A percentile compares a stretch with the other conserved stretches of the same genome.
phyloP scores from a whole-genome alignment of 2,329 filamentous ascomycete genomes.

The Epichloe elymi region DNA sequence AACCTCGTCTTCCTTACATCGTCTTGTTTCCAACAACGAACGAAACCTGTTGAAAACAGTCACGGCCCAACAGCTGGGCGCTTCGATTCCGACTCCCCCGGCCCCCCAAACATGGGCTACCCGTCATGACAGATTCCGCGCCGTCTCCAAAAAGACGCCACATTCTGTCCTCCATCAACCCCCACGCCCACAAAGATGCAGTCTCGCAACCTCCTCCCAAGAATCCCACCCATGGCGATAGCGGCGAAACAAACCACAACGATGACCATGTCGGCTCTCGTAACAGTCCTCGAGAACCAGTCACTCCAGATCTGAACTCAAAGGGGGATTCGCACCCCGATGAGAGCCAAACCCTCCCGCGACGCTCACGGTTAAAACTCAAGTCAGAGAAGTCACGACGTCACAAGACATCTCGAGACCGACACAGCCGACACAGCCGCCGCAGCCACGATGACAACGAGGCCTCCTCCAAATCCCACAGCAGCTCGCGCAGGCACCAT shows the following conservation, averaged over 20 bases:
- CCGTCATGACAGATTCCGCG: conserved; percentile 19
- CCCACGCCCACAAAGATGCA: conserved; percentile 9
- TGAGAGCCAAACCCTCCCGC: neutral
- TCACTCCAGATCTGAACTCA: neutral
- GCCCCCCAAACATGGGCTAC: conserved; percentile 9
- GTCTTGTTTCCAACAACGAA: too few relatives aligned
- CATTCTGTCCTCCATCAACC: conserved; percentile 36
- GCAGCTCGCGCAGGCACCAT: conserved; percentile 14
- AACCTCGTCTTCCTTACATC: too few relatives aligned
- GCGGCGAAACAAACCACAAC: neutral
- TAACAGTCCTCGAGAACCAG: neutral
- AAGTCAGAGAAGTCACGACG: conserved; percentile 4
- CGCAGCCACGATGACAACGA: conserved; percentile 12
- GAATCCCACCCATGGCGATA: neutral
- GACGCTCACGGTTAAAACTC: conserved; percentile 3
- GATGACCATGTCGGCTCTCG: conserved; percentile 2
- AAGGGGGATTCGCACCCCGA: neutral
- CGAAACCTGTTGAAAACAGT: too few relatives aligned
- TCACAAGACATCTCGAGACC: neutral
- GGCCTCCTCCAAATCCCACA: conserved; percentile 8
- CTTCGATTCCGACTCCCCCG: neutral
- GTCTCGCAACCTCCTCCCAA: neutral
- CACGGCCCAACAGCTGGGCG: too few relatives aligned
- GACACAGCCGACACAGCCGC: neutral
- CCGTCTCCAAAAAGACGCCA: conserved; percentile 30